Conservation (phyloP, 1,139 yeast species). For the Sugiyamaella castrensis region DNA sequence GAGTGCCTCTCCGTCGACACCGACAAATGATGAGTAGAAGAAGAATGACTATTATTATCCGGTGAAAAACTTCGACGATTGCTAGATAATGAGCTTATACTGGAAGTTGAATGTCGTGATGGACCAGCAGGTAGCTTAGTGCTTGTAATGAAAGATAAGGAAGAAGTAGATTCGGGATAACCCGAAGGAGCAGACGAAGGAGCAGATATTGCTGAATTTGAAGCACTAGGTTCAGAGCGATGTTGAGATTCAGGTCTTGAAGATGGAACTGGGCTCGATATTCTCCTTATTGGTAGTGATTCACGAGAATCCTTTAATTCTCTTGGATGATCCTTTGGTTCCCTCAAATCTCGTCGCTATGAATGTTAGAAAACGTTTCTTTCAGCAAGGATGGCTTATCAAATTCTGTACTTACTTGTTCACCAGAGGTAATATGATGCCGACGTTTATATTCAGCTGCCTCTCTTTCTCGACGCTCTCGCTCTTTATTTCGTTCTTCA, state of each 20-base stretch:
- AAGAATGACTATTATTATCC: background rate
- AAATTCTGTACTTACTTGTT: slow-evolving; percentile 14
- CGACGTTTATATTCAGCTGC: slow-evolving; percentile 35
- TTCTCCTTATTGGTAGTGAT: background rate
- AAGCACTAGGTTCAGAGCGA: slow-evolving; percentile 5
- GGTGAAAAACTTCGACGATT: slow-evolving; percentile 9
- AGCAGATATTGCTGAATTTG: background rate
- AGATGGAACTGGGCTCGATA: background rate
- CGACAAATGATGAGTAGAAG: slow-evolving; percentile 1
- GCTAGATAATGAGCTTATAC: background rate
- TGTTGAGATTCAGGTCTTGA: background rate
- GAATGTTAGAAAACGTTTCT: background rate
- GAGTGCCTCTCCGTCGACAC: slow-evolving; percentile 3
- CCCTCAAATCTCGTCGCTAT: slow-evolving; percentile 7
- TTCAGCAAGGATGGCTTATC: too few relatives aligned
- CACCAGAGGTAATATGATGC: slow-evolving; percentile 23
- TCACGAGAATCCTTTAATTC: background rate
- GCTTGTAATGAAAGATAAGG: background rate
- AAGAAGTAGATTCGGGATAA: slow-evolving; percentile 9
- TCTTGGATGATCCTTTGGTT: background rate
- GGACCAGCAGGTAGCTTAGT: slow-evolving; percentile 4
- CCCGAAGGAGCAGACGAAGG: background rate
- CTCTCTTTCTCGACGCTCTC: slow-evolving; percentile 33
- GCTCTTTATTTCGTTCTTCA: slow-evolving; percentile 30
- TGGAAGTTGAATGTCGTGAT: slow-evolving; percentile 6